phyloP scores from a whole-genome alignment of 2,329 filamentous ascomycete species.

The Amylocarpus encephaloides region DNA sequence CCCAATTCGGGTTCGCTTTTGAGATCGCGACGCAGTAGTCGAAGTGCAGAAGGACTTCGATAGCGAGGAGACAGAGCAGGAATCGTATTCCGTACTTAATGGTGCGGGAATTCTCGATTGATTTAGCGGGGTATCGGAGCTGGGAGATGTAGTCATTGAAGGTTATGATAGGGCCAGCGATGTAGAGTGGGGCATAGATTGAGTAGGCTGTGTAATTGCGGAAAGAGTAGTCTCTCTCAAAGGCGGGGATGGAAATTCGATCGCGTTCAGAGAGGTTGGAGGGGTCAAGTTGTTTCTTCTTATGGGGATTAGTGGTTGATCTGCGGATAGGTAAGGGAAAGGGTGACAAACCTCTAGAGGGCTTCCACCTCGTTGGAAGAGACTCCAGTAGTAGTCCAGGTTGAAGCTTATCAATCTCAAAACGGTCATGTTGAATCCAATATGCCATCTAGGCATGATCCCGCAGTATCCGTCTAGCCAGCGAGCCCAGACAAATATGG shows the following conservation, averaged over 20 bases:
- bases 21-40: conserved; percentile 92
- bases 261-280: conserved; percentile 82
- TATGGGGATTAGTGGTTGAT: conserved; percentile 55
- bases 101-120: conserved; percentile 64
- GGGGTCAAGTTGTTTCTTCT: conserved; percentile 97
- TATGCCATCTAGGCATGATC: conserved; percentile 85
- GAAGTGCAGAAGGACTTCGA: conserved; percentile 89
- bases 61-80: conserved; percentile 68
- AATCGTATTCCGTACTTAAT: conserved; percentile 80
- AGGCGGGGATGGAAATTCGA: conserved; percentile 70
- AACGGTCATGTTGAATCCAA: conserved; percentile 96
- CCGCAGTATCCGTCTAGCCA: conserved; percentile 77
- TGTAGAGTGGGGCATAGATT: conserved; percentile 87
- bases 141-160: conserved; percentile 98
- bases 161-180: conserved; percentile 87
- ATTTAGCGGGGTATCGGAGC: conserved; percentile 64
- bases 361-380: conserved; percentile 55
- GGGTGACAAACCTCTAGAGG: conserved; percentile 68
- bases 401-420: conserved; percentile 94
- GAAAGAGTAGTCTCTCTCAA: conserved; percentile 65
- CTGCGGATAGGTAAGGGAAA: not conserved
- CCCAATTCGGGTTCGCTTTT: conserved; percentile 73
- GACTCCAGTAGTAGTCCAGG: conserved; percentile 91
- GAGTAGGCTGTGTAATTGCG: conserved; percentile 85
- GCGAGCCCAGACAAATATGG: conserved; percentile 46